Evolutionary conservation across 2,329 filamentous ascomycete genomes (phyloP).

Genomic region (Pseudogymnoascus sp.): DNA sequence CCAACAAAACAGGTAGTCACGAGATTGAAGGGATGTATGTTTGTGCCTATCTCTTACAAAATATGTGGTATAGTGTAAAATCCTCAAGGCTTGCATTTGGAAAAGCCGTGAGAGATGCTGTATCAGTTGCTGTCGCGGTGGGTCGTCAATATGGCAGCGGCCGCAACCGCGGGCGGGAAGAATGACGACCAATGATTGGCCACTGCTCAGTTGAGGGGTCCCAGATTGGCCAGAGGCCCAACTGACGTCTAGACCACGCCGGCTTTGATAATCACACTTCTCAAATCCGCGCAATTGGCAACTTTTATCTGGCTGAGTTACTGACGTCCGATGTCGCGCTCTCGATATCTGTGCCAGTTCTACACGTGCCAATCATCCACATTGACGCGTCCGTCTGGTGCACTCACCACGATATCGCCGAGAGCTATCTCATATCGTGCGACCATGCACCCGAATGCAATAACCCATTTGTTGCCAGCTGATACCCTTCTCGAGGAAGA

Average conservation of each 20-base stretch:
- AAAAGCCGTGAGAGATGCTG: neutral
- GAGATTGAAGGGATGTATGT: neutral
- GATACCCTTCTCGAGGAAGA: constrained; percentile 23
- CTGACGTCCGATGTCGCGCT: neutral
- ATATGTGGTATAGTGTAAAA: neutral
- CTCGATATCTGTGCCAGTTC: neutral
- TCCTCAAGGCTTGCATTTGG: neutral
- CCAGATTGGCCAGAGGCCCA: neutral
- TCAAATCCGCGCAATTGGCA: neutral
- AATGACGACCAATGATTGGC: neutral
- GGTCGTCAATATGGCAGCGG: neutral
- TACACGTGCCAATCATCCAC: neutral
- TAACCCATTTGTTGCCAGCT: constrained; percentile 9
- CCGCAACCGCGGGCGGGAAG: neutral
- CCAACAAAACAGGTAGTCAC: neutral
- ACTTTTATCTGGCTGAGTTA: neutral
- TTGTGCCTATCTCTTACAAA: neutral
- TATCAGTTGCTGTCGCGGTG: neutral
- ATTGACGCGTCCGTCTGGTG: neutral
- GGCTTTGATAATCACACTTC: neutral
- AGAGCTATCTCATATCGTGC: neutral
- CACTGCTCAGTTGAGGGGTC: too few relatives aligned
- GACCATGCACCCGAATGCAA: neutral
- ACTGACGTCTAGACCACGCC: neutral
- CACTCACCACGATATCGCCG: neutral